Conservation (phyloP, 2,329 filamentous ascomycete species). For the Paracorniculantispora psalliotae region DNA sequence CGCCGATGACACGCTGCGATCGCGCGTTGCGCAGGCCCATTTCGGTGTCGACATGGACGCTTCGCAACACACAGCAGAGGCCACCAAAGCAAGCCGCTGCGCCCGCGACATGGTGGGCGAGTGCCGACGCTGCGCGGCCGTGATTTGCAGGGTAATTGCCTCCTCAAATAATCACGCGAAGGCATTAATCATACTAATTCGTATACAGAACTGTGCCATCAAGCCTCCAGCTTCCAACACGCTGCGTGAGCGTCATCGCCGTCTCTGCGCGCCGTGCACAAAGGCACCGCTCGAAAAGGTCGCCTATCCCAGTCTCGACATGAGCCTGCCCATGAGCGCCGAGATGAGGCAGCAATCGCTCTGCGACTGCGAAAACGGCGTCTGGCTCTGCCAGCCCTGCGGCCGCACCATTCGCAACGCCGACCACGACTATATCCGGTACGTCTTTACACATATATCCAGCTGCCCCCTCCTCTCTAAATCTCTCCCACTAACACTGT, state of each 20-base stretch:
- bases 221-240: slow-evolving; percentile 68
- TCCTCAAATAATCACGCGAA: no score
- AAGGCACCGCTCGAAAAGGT: slow-evolving; percentile 62
- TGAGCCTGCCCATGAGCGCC: slow-evolving; percentile 44
- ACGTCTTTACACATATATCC: no score
- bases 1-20: slow-evolving; percentile 51
- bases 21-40: slow-evolving; percentile 46
- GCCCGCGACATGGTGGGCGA: slow-evolving; percentile 82
- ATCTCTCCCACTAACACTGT: background rate
- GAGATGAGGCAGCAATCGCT: slow-evolving; percentile 52
- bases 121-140: slow-evolving; percentile 70
- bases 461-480: no score
- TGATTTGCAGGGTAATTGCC: slow-evolving; percentile 72
- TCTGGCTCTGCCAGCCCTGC: slow-evolving; percentile 85
- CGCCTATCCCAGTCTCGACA: slow-evolving; percentile 38
- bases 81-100: slow-evolving; percentile 70
- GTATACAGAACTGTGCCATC: slow-evolving; percentile 74
- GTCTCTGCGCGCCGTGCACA: slow-evolving; percentile 72
- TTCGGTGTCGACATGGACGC: slow-evolving; percentile 52
- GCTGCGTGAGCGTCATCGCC: slow-evolving; percentile 70
- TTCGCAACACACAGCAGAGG: slow-evolving; percentile 39
- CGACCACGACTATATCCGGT: slow-evolving; percentile 57
- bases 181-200: background rate
- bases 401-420: slow-evolving; percentile 62
- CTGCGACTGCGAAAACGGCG: slow-evolving; percentile 50